Conservation (phyloP, 1,139 yeast genomes). For the Casaregolazyma lundiana region DNA sequence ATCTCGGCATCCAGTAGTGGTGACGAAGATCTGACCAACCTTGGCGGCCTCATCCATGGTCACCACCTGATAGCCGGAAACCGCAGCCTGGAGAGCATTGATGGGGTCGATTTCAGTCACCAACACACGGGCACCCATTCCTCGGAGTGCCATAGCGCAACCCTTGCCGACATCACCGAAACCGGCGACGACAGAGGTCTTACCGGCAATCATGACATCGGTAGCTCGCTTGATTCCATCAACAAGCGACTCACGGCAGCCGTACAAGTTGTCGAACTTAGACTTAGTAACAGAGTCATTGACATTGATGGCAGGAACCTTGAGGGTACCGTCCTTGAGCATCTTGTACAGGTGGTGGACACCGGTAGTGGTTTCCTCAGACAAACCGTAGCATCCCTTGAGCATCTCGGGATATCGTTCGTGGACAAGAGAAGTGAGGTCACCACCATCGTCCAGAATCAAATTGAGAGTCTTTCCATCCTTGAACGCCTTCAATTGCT, state of each 20-base stretch:
- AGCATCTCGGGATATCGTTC: slow-evolving; percentile 98
- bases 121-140: slow-evolving; percentile 99
- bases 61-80: slow-evolving; percentile 96
- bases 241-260: slow-evolving; percentile 97
- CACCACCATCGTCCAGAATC: slow-evolving; percentile 99
- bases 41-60: slow-evolving; percentile 94
- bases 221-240: slow-evolving; percentile 99
- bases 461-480: slow-evolving; percentile 93
- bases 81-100: slow-evolving; percentile 99
- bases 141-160: slow-evolving; percentile 98
- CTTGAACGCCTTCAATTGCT: slow-evolving; percentile 97
- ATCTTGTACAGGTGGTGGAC: slow-evolving; percentile 98
- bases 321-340: slow-evolving; percentile 83
- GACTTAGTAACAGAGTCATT: slow-evolving; percentile 99
- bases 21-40: slow-evolving; percentile 95
- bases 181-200: slow-evolving; percentile 98
- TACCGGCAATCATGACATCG: slow-evolving; percentile 99
- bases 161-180: slow-evolving; percentile 99
- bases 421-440: slow-evolving; percentile 94
- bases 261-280: slow-evolving; percentile 98
- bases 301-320: slow-evolving; percentile 99
- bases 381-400: slow-evolving; percentile 89
- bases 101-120: slow-evolving; percentile 98
- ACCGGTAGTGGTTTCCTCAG: slow-evolving; percentile 99
- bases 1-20: slow-evolving; percentile 99